Conservation (phyloP, 1,139 yeast species). For the Blastobotrys serpentis region DNA sequence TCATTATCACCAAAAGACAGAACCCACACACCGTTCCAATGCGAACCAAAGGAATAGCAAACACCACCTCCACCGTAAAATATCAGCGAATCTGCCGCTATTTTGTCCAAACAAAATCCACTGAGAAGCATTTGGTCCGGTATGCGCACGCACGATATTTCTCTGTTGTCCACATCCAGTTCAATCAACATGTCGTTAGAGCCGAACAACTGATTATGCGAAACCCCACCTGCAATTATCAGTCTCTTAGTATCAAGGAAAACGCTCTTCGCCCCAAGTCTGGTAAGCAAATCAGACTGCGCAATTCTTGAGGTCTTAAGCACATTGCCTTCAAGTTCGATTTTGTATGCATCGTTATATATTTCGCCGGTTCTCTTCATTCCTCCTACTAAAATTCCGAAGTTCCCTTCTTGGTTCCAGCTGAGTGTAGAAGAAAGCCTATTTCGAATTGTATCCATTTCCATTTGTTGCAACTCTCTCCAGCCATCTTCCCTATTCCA, state of each 20-base stretch:
- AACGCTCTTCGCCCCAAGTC: slow-evolving; percentile 50
- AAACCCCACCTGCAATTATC: slow-evolving; percentile 62
- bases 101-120: neutral
- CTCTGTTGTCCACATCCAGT: slow-evolving; percentile 34
- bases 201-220: slow-evolving; percentile 43
- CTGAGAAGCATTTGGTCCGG: slow-evolving; percentile 8
- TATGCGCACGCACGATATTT: slow-evolving; percentile 20
- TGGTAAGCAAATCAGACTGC: slow-evolving; percentile 35
- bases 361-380: slow-evolving; percentile 42
- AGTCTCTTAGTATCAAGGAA: slow-evolving; percentile 34
- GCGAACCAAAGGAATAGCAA: slow-evolving; percentile 80
- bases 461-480: slow-evolving; percentile 18
- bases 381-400: slow-evolving; percentile 60
- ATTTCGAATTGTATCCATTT: slow-evolving; percentile 13
- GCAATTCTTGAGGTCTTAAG: slow-evolving; percentile 13
- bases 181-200: slow-evolving; percentile 43
- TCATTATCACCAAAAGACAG: neutral
- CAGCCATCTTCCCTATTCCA: slow-evolving; percentile 28
- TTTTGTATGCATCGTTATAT: slow-evolving; percentile 40
- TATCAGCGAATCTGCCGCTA: slow-evolving; percentile 27
- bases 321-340: slow-evolving; percentile 27
- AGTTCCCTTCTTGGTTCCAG: slow-evolving; percentile 34
- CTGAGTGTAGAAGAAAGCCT: slow-evolving; percentile 37
- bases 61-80: slow-evolving; percentile 77
- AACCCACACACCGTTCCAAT: slow-evolving; percentile 46